phyloP scores from a whole-genome alignment of 768 basidiomycete genomes.

The Mycena venus region DNA sequence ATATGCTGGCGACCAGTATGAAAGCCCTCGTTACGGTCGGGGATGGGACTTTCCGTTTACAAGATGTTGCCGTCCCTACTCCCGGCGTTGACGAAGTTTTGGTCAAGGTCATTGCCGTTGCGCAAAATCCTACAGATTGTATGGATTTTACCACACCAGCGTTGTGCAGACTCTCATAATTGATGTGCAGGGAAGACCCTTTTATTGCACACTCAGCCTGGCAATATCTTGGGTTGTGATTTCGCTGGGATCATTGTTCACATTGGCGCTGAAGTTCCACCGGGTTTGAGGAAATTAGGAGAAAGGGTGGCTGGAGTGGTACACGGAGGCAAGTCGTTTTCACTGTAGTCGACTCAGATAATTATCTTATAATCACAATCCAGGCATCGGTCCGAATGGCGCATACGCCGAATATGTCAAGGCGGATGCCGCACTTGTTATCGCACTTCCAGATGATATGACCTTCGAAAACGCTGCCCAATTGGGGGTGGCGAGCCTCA shows the following conservation, averaged over 20 bases:
- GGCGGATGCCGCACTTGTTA: background rate
- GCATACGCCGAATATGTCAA: background rate
- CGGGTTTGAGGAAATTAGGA: background rate
- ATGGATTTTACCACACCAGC: background rate
- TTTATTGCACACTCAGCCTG: background rate
- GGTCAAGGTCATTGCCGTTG: slow-evolving; percentile 39
- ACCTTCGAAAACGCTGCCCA: background rate
- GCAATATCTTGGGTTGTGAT: background rate
- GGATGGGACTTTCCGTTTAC: slow-evolving; percentile 33
- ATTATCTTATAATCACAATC: background rate
- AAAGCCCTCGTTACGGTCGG: slow-evolving; percentile 27
- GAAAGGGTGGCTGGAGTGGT: background rate
- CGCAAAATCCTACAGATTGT: slow-evolving; percentile 44
- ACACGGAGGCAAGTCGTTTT: background rate
- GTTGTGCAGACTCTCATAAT: background rate
- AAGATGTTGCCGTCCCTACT: slow-evolving; percentile 26
- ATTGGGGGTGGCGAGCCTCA: background rate
- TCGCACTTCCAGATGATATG: background rate
- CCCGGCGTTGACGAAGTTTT: slow-evolving; percentile 34
- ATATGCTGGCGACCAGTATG: background rate
- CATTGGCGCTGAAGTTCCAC: slow-evolving; percentile 32
- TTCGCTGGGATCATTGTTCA: background rate
- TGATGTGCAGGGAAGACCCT: background rate
- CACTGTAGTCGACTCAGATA: background rate
- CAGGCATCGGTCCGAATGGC: background rate